Evolutionary conservation across 192 early-diverging fungal genomes (phyloP), one percentile per base, ranked within the genome.

Genomic region (Gaertneriomyces sp.): DNA sequence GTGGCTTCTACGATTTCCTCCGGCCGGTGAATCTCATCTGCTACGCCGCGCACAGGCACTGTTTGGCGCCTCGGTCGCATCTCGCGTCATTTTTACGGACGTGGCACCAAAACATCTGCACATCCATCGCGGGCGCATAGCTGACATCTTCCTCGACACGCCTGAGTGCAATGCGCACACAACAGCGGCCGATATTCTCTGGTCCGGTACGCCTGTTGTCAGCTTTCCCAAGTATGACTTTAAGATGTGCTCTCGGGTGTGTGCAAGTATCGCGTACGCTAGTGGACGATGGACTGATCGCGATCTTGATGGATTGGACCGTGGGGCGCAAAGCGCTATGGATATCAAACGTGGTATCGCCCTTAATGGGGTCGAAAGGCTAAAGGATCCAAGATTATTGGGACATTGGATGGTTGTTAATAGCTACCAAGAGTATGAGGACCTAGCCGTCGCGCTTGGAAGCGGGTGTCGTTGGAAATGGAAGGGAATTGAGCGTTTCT

Each of bases 131-230:
- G 91, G 93, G 33, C 88, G 93, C 16, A 85, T 95, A 10, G 93
- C 93, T 0, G 94, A 97, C 63, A 62, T 94, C 40, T 94, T 97
- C 61, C 76, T 97, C 53, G 94, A 97, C 72, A 95, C 93, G 19
- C 89, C 93, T n/a, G 91, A 94, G 71, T 95, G 93, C 73, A 97
- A 97, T 73, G 94, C 93, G 0, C 94, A 97, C 55, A 97, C 94
- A 3, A 97, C 94, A 5, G 93, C 94, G 0, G 91, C 91, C 0
- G 94, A 97, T 74, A 95, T 94, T 53, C 76, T 97, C 50, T 97
- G 92, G 92, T 88, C 86, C 41, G 94, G 93, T 9, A 97, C 94
- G 5, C 94, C 94, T 7, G 85, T 97, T 43, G 71, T 97, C 40
- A 97, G 93, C 4, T 93, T 84, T 79, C 90, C 91, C 39, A 87